Evolutionary conservation across 805 yeast species (phyloP).

Genomic region (Wickerhamomyces chambardii): DNA sequence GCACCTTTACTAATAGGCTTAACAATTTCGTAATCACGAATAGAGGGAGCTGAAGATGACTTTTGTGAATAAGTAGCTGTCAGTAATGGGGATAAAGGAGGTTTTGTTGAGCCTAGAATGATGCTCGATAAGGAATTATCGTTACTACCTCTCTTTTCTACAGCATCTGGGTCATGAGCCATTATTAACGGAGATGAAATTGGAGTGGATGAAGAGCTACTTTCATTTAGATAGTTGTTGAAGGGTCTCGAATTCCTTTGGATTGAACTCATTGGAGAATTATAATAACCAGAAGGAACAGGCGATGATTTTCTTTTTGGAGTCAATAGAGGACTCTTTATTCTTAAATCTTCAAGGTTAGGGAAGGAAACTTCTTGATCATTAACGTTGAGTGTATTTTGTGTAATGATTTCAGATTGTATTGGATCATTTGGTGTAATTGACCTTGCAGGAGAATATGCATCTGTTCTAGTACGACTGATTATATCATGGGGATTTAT

Average conservation of each 20-base stretch:
- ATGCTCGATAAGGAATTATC: slow-evolving; percentile 18
- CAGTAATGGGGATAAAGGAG: slow-evolving; percentile 75
- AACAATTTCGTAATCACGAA: slow-evolving; percentile 80
- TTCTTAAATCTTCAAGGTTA: slow-evolving; percentile 15
- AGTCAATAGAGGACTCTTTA: slow-evolving; percentile 20
- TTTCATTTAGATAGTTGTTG: not conserved
- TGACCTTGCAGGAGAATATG: slow-evolving; percentile 22
- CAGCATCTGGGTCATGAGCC: slow-evolving; percentile 30
- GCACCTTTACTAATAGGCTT: slow-evolving; percentile 97
- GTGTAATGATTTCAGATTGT: slow-evolving; percentile 6
- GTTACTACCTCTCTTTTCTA: slow-evolving; percentile 17
- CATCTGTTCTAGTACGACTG: slow-evolving; percentile 7
- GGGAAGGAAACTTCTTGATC: slow-evolving; percentile 9
- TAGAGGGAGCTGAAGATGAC: slow-evolving; percentile 56
- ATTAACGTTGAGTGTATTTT: not conserved
- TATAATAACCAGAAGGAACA: slow-evolving; percentile 13
- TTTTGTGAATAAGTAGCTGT: slow-evolving; percentile 51
- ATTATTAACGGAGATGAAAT: slow-evolving; percentile 47
- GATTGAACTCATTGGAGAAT: slow-evolving; percentile 51
- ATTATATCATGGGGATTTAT: slow-evolving; percentile 1
- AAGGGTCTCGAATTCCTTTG: slow-evolving; percentile 34
- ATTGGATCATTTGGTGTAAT: slow-evolving; percentile 37
- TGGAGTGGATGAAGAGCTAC: slow-evolving; percentile 30
- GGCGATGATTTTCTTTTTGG: slow-evolving; percentile 21
- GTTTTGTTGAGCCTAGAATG: slow-evolving; percentile 35